Percentiles rank a stretch among this genome's conserved stretches.
Evolutionary conservation across 1,139 yeast species (phyloP).

Genomic region (Protomyces inundatus): DNA sequence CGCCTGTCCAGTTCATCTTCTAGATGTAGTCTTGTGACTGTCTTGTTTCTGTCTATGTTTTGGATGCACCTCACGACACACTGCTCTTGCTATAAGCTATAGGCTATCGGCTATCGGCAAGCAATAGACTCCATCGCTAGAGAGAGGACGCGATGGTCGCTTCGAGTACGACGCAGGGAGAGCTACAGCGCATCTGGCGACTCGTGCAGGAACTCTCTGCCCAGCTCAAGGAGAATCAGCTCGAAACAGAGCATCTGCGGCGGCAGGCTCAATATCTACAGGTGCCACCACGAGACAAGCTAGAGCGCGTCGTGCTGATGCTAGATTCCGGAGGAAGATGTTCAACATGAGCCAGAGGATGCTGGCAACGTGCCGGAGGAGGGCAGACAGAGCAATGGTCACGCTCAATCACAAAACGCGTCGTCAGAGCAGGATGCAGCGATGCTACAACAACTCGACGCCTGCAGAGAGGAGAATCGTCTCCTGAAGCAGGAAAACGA

Average conservation of each 20-base stretch:
- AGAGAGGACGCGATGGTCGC: constrained; percentile 6
- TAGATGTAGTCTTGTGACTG: neutral
- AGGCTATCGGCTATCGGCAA: too few species aligned
- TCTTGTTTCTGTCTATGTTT: neutral
- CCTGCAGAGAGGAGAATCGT: constrained; percentile 2
- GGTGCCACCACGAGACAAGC: neutral
- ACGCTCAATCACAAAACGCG: neutral
- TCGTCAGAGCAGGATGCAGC: neutral
- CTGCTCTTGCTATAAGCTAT: too few species aligned
- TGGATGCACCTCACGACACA: too few species aligned
- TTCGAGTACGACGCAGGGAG: constrained; percentile 1
- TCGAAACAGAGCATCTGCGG: constrained; percentile 16
- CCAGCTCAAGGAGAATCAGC: constrained; percentile 20
- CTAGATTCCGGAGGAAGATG: neutral
- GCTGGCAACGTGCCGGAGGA: neutral
- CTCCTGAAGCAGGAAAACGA: constrained; percentile 1
- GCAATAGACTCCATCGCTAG: too few species aligned
- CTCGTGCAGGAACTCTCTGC: constrained; percentile 22
- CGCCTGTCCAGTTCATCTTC: neutral
- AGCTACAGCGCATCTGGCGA: constrained; percentile 24
- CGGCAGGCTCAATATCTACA: constrained; percentile 1
- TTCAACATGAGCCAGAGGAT: neutral
- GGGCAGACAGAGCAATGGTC: neutral
- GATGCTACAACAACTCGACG: neutral
- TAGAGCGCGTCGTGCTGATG: neutral